A percentile compares a stretch with the other conserved stretches of the same genome.
Evolutionary conservation across 169 alveolate genomes (phyloP).

Genomic region (Plasmodium fragile): DNA sequence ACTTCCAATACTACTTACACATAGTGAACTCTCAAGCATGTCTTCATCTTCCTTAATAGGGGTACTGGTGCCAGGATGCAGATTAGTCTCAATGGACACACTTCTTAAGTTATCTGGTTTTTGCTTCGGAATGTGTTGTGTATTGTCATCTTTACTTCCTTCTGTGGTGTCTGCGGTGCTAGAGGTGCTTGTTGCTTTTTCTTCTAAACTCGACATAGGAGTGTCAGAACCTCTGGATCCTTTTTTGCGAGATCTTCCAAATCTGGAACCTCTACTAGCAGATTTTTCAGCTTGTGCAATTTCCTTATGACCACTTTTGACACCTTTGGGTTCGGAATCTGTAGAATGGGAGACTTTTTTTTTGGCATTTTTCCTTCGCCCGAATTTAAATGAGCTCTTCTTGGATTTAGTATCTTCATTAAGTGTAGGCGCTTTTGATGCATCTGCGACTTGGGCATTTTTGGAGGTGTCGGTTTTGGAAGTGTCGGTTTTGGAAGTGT

Average conservation of each 20-base stretch:
- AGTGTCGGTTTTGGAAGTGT: neutral
- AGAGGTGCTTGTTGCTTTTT: neutral
- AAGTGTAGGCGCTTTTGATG: neutral
- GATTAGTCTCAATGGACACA: neutral
- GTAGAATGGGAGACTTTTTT: neutral
- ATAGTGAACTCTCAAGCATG: too few species aligned
- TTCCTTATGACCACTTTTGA: too few species aligned
- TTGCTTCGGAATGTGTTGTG: neutral
- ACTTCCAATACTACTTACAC: neutral
- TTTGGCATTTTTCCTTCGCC: neutral
- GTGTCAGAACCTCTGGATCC: neutral
- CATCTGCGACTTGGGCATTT: neutral
- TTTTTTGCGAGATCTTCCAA: neutral
- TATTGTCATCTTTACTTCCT: neutral
- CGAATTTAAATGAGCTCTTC: neutral
- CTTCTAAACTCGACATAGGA: neutral
- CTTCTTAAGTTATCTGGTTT: neutral
- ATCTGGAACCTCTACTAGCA: neutral
- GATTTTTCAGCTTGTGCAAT: neutral
- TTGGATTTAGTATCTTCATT: neutral
- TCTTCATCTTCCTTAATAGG: neutral
- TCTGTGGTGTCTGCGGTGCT: neutral
- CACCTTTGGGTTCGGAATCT: neutral
- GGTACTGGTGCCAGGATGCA: neutral
- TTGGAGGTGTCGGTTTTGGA: neutral